These are phyloP conservation scores for Oxalis stricta DNA, from an alignment of 441 rosid species.

Conservation along the genomic window DNA sequence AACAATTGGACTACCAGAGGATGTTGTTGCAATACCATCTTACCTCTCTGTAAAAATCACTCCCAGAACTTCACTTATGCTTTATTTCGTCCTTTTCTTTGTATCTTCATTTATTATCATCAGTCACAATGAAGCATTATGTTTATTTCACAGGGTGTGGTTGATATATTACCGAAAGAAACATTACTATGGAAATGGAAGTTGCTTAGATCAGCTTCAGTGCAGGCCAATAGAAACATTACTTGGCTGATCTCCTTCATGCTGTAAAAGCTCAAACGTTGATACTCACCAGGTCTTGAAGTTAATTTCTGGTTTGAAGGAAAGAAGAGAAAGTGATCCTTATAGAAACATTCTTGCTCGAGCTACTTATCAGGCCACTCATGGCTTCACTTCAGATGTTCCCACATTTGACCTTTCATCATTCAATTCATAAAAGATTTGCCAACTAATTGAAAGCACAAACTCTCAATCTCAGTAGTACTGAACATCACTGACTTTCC, in stretches of 20 bases:
- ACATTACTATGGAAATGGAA: slow-evolving; percentile 53
- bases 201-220: slow-evolving; percentile 38
- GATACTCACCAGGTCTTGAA: slow-evolving; percentile 40
- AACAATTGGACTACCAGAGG: slow-evolving; percentile 23
- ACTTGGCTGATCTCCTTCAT: no score
- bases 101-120: no score
- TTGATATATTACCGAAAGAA: slow-evolving; percentile 35
- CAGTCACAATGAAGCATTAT: no score
- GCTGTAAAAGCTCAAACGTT: slow-evolving; percentile 47
- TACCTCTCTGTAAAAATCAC: slow-evolving; percentile 25
- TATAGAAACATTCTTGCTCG: slow-evolving; percentile 50
- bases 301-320: slow-evolving; percentile 39
- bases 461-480: no score
- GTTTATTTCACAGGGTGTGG: slow-evolving; percentile 28
- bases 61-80: not conserved
- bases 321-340: slow-evolving; percentile 53
- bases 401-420: slow-evolving; percentile 42
- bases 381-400: slow-evolving; percentile 39
- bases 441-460: no score
- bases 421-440: no score
- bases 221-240: slow-evolving; percentile 42
- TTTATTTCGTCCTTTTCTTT: no score
- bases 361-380: slow-evolving; percentile 30
- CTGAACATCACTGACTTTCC: no score
- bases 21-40: slow-evolving; percentile 24